These are phyloP conservation scores for Globisporangium okanoganense DNA, from an alignment of 352 stramenopile species.

Conservation along the genomic window DNA sequence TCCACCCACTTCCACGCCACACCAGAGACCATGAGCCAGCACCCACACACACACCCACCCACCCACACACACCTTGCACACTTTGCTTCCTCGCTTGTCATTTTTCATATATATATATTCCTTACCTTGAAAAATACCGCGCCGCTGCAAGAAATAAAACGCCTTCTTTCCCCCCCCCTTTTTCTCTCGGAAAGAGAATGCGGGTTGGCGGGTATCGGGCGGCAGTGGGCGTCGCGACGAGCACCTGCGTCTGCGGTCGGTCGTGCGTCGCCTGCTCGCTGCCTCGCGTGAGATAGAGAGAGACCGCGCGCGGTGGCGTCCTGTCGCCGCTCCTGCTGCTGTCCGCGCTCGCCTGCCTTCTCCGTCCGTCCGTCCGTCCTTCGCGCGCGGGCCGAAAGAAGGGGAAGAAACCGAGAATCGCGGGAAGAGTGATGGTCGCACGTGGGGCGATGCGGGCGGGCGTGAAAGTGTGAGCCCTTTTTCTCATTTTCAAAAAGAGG, in stretches of 20 bases:
- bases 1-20: neutral
- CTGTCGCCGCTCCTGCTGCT: neutral
- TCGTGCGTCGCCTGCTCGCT: no score
- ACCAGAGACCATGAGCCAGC: neutral
- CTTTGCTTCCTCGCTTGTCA: slow-evolving; percentile 1
- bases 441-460: slow-evolving; percentile 7
- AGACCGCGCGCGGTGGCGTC: neutral
- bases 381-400: slow-evolving; percentile 4
- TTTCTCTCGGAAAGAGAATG: neutral
- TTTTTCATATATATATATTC: slow-evolving; percentile 9
- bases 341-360: slow-evolving; percentile 1
- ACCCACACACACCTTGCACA: neutral
- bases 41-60: neutral
- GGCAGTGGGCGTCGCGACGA: neutral
- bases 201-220: neutral
- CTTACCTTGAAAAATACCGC: slow-evolving; percentile 12
- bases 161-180: slow-evolving; percentile 6
- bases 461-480: slow-evolving; percentile 1
- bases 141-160: slow-evolving; percentile 7
- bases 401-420: slow-evolving; percentile 20
- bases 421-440: slow-evolving; percentile 29
- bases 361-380: neutral
- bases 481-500: neutral
- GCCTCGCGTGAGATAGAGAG: neutral
- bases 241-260: neutral